Base-by-base conservation (phyloP, 129 eudicot species). In the Artemisia tridentata region DNA sequence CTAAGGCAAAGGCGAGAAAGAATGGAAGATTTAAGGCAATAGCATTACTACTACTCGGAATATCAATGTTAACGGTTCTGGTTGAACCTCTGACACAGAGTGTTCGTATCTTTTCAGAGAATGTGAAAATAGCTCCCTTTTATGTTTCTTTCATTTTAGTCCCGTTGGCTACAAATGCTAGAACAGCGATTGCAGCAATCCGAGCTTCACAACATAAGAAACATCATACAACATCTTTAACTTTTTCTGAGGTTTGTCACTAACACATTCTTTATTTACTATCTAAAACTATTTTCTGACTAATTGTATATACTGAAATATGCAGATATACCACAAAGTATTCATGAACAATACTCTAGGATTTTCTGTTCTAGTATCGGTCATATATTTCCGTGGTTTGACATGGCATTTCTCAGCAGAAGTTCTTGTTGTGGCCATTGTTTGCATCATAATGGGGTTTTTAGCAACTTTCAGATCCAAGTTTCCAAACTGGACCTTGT, bases 271-370 rank as follows among this genome's bases (percentile, higher is more conserved):
- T 34, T 34, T 34, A 34, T 34, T 34, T 34, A 34, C 43, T 34
- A 6, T 34, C 43, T 34, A 34, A 34, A 34, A 6, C 7, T 34
- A 9, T 34, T 34, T 34, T 5, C 43, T 34, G 43, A 34, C 6
- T 49, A 49, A 49, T 13, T 11, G 16, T 49, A 49, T 49, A 11
- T 17, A 4, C 14, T 49, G 31, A 70, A 8, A 71, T 20, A 15
- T 75, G 84, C 84, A 87, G 91, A 76, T 90, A 55, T 87, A 90
- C 71, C 84, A 88, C 52, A 82, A 85, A 19, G 96, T 90, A 61
- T 82, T 86, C 51, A 75, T 90, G 91, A 90, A 90, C 91, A 87
- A 90, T 38, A 48, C 82, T 60, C 76, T 87, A 11, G 92, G 88
- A 3, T 76, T 90, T 41, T 68, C 75, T 18, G 89, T 85, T 38